These are phyloP conservation scores for Juncus effusus DNA, from an alignment of 176 grass and related monocot genomes.

Conservation along the genomic window DNA sequence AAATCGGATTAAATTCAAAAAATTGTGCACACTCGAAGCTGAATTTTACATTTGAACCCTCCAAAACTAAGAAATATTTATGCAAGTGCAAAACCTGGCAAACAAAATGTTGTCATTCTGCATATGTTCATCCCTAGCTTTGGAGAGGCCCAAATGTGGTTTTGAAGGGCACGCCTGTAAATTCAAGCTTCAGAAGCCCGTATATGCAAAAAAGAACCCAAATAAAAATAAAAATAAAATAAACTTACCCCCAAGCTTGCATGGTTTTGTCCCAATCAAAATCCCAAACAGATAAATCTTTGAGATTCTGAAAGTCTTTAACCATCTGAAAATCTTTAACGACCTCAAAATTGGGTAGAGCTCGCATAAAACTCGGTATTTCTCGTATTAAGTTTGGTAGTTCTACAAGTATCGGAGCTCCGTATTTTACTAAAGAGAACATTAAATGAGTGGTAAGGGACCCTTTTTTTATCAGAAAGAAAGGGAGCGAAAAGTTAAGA, in stretches of 20 bases:
- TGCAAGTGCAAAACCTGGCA: constrained; percentile 19
- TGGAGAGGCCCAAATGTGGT: constrained; percentile 18
- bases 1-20: not conserved
- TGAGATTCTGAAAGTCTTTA: not conserved
- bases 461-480: not conserved
- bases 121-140: constrained; percentile 25
- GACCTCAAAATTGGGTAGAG: constrained; percentile 17
- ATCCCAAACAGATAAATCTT: constrained; percentile 9
- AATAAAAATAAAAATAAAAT: constrained; percentile 1
- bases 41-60: constrained; percentile 4
- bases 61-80: constrained; percentile 20
- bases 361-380: constrained; percentile 12
- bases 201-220: not conserved
- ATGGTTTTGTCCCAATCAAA: constrained; percentile 14
- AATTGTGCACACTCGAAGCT: not conserved
- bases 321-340: too few relatives aligned
- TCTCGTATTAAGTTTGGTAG: constrained; percentile 23
- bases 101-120: constrained; percentile 26
- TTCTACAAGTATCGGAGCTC: constrained; percentile 9
- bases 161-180: constrained; percentile 28
- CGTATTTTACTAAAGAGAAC: constrained; percentile 17
- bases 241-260: constrained; percentile 16
- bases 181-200: constrained; percentile 27
- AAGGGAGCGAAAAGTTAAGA: not conserved
- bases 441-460: not conserved